Percentiles rank a stretch among this genome's conserved stretches.
Conservation (phyloP, 1,284 basidiomycete genomes). For the Marasmius oreades region DNA sequence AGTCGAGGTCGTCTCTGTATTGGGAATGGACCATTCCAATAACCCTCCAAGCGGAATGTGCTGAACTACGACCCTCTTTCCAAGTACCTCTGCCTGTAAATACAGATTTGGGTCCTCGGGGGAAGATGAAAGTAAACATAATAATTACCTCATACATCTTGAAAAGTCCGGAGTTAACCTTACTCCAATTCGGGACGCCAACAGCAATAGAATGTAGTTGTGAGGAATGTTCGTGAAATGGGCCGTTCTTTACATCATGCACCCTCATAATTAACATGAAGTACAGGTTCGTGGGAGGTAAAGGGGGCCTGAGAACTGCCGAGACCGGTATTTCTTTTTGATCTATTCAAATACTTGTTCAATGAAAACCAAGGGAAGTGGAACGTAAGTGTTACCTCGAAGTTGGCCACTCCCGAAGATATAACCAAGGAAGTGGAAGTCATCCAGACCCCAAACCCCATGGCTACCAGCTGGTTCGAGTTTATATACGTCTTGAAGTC, state of each 20-base stretch:
- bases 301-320: constrained; percentile 48
- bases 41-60: constrained; percentile 87
- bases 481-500: constrained; percentile 84
- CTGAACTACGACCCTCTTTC: constrained; percentile 96
- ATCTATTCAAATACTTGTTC: constrained; percentile 33
- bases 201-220: constrained; percentile 84
- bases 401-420: constrained; percentile 92
- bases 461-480: constrained; percentile 97
- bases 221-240: constrained; percentile 92
- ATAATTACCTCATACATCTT: constrained; percentile 87
- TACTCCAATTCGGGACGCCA: constrained; percentile 84
- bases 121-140: neutral
- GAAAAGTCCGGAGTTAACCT: constrained; percentile 86
- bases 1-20: neutral
- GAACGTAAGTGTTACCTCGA: constrained; percentile 46
- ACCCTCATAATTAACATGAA: constrained; percentile 81
- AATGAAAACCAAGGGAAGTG: constrained; percentile 5
- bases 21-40: constrained; percentile 49
- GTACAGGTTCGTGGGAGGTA: constrained; percentile 70
- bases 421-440: constrained; percentile 90
- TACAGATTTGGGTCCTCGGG: neutral
- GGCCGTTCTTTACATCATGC: constrained; percentile 77
- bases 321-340: constrained; percentile 57
- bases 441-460: constrained; percentile 98
- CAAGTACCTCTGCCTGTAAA: constrained; percentile 82